Evolutionary conservation across 148 eudicot species (phyloP), one percentile per base, ranked within the genome.

Genomic region (Nyssa sinensis): DNA sequence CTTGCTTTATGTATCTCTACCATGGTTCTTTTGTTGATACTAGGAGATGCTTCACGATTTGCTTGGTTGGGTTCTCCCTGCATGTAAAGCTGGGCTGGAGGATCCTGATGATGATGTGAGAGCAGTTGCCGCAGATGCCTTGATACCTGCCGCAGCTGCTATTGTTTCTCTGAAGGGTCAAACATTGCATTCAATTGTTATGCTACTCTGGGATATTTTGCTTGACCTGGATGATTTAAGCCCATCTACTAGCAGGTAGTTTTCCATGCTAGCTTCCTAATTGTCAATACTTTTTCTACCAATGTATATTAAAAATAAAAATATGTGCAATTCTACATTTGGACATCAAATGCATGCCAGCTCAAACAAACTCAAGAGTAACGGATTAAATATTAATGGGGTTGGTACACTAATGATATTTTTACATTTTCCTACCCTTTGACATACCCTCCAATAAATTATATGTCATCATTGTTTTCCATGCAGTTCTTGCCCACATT

Each of bases 51-150:
- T 93, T 47, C 78, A 87, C 77, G 92, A 86, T 77, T 82, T 95
- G 88, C 94, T 95, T 60, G 88, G 84, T 19, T 82, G 68, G 78
- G 94, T 95, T 76, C 84, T 95, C 57, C 99, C 99, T 76, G 96
- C 97, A 75, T 95, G 99, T 76, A 95, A 92, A 85, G 85, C 91
- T 79, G 99, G 99, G 64, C 93, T 95, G 34, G 99, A 89, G 82
- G 99, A 95, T 78, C 97, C 97, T 70, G 99, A 95, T 86, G 99
- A 95, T 83, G 99, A 95, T 89, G 99, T 95, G 11, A 86, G 99
- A 81, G 99, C 99, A 28, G 99, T 95, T 77, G 97, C 99, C 60
- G 99, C 99, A 70, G 99, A 95, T 81, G 97, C 99, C 64, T 82
- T 95, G 66, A 92, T 95, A 77, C 99, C 99, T 34, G 83, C 97